phyloP scores from a whole-genome alignment of 345 rosid genomes.

The Zanthoxylum bungeanum region DNA sequence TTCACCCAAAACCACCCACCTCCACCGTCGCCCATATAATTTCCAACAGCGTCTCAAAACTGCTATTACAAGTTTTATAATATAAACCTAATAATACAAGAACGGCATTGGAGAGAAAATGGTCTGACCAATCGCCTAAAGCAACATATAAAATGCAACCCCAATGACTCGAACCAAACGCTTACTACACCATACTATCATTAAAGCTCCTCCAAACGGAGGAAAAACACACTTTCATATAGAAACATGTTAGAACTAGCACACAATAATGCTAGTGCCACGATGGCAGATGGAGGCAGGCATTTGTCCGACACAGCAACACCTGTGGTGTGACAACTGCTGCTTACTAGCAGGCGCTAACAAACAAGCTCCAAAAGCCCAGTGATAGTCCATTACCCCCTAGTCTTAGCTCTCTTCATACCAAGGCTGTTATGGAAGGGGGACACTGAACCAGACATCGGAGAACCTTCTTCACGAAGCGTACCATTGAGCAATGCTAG shows the following conservation, averaged over 20 bases:
- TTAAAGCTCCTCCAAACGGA: slow-evolving; percentile 16
- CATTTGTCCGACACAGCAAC: slow-evolving; percentile 31
- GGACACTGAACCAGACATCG: slow-evolving; percentile 89
- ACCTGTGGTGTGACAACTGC: slow-evolving; percentile 25
- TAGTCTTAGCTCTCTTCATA: slow-evolving; percentile 95
- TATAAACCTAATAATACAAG: neutral
- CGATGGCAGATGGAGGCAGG: slow-evolving; percentile 41
- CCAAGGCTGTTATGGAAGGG: slow-evolving; percentile 88
- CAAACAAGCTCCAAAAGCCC: slow-evolving; percentile 32
- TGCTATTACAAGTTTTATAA: slow-evolving; percentile 12
- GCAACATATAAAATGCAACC: slow-evolving; percentile 14
- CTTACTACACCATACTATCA: slow-evolving; percentile 14
- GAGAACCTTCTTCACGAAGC: slow-evolving; percentile 88
- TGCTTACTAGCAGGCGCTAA: slow-evolving; percentile 26
- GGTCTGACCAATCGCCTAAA: slow-evolving; percentile 9
- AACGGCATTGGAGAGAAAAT: neutral
- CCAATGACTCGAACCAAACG: neutral
- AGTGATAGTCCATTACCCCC: slow-evolving; percentile 43
- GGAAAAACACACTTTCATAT: slow-evolving; percentile 36
- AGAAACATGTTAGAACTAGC: slow-evolving; percentile 41
- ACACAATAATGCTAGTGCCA: slow-evolving; percentile 38
- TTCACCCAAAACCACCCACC: neutral
- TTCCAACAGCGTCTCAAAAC: slow-evolving; percentile 15
- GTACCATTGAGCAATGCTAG: slow-evolving; percentile 92
- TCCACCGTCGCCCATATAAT: neutral